Conservation (phyloP, 2,329 filamentous ascomycete genomes). For the Endoconidiophora laricicola region DNA sequence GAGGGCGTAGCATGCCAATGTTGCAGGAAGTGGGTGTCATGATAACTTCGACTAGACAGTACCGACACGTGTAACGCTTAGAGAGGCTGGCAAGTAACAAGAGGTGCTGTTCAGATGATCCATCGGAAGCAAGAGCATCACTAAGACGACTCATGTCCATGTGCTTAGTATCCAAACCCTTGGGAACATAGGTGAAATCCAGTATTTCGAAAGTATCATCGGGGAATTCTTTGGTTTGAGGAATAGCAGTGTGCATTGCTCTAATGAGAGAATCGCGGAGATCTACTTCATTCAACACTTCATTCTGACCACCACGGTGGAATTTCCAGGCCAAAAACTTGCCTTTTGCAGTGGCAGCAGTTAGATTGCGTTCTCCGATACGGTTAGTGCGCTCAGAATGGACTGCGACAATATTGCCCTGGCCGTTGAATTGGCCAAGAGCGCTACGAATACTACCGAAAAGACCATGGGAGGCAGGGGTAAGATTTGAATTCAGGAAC, state of each 20-base stretch:
- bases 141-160: slow-evolving; percentile 33
- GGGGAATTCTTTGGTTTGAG: slow-evolving; percentile 30
- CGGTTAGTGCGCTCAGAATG: slow-evolving; percentile 53
- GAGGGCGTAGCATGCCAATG: slow-evolving; percentile 50
- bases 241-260: slow-evolving; percentile 40
- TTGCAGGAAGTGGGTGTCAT: slow-evolving; percentile 36
- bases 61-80: slow-evolving; percentile 38
- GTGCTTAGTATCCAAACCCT: slow-evolving; percentile 33
- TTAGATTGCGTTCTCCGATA: slow-evolving; percentile 69
- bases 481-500: slow-evolving; percentile 49
- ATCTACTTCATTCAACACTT: slow-evolving; percentile 56
- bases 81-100: slow-evolving; percentile 44
- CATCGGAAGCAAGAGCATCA: slow-evolving; percentile 31
- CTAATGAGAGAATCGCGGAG: slow-evolving; percentile 45
- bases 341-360: slow-evolving; percentile 63
- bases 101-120: slow-evolving; percentile 39
- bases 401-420: slow-evolving; percentile 67
- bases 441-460: slow-evolving; percentile 69
- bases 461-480: slow-evolving; percentile 44
- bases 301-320: slow-evolving; percentile 71
- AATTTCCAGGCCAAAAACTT: slow-evolving; percentile 75
- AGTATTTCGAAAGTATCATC: slow-evolving; percentile 52
- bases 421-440: slow-evolving; percentile 51
- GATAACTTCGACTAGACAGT: slow-evolving; percentile 57
- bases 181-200: slow-evolving; percentile 59